Percentiles rank a stretch among this genome's conserved stretches.
Conservation (phyloP, 768 basidiomycete species). For the Clavaria fumosa region DNA sequence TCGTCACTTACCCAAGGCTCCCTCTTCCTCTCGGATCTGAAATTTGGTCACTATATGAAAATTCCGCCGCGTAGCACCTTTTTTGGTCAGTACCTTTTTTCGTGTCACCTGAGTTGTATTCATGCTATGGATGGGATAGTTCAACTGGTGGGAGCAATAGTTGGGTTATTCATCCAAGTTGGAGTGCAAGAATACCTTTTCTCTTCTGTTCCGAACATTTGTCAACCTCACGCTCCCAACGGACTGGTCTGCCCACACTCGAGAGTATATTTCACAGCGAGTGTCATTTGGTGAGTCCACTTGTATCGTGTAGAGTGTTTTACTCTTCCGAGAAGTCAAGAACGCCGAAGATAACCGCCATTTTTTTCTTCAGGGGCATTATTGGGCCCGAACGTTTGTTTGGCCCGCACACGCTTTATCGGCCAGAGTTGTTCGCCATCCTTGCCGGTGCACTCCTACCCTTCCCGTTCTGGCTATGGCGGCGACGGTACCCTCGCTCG, state of each 20-base stretch:
- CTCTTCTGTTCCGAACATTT: slow-evolving; percentile 49
- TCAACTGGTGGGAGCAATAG: slow-evolving; percentile 43
- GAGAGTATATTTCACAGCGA: slow-evolving; percentile 64
- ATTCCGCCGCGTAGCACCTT: slow-evolving; percentile 38
- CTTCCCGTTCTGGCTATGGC: slow-evolving; percentile 33
- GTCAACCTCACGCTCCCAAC: slow-evolving; percentile 34
- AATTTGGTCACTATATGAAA: slow-evolving; percentile 69
- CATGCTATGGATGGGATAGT: slow-evolving; percentile 8
- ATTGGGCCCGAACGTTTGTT: slow-evolving; percentile 62
- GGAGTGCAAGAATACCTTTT: slow-evolving; percentile 70
- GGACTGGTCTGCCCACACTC: slow-evolving; percentile 59
- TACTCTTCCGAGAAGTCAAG: background rate
- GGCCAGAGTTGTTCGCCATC: slow-evolving; percentile 61
- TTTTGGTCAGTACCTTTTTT: slow-evolving; percentile 5
- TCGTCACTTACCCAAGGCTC: slow-evolving; percentile 53
- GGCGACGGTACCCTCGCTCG: slow-evolving; percentile 45
- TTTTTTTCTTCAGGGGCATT: slow-evolving; percentile 38
- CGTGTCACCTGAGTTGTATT: background rate
- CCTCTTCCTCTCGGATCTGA: slow-evolving; percentile 59
- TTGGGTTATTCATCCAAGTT: slow-evolving; percentile 61
- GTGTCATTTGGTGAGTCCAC: slow-evolving; percentile 34
- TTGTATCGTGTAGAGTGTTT: background rate
- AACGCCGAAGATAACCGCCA: background rate
- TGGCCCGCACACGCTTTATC: slow-evolving; percentile 48
- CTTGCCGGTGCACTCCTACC: slow-evolving; percentile 54